Evolutionary conservation across 495 filamentous ascomycete genomes (phyloP), one percentile per base, ranked within the genome.

Genomic region (Aspergillus avenaceus): DNA sequence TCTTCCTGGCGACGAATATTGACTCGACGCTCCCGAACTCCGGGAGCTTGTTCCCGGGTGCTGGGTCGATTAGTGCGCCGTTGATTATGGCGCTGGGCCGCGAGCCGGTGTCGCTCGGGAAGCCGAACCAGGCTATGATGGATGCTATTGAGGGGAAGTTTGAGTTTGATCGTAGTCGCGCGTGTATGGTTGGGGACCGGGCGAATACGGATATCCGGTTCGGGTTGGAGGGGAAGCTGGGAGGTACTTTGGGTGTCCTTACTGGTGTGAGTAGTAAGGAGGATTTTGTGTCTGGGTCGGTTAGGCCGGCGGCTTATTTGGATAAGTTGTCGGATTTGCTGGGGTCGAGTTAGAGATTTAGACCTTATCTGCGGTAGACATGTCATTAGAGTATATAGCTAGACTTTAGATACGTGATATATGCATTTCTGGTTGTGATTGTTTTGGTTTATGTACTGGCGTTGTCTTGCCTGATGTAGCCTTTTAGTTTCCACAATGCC

Each of bases 101-200:
- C 69, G 72, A 85, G 58, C 90, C 92, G 1, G 61, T 88, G 27
- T 82, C 88, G 5, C 67, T 97, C 37, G 93, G 93, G 8, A 99
- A 99, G 69, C 95, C 93, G 4, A 95, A 88, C 55, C 88, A 96
- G 73, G 91, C 91, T 9, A 97, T 98, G 93, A 96, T 98, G 93
- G 91, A 97, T 70, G 88, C 95, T 6, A 86, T 98, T 60, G 92
- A 97, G 75, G 92, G 92, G 26, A 96, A 92, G 69, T 96, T 97
- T 63, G 73, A 80, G 47, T 86, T 98, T 45, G 88, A 97, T 63
- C 81, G 90, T 31, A 83, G 74, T 38, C 82, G 82, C 43, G 84
- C 95, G 2, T 97, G 95, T 65, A 99, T 99, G 95, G 83, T 99
- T 24, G 93, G 93, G 4, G 93, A 99, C 69, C 79, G 93, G 32